Evolutionary conservation across 2,329 filamentous ascomycete genomes (phyloP), one percentile per base, ranked within the genome.

Genomic region (Diaporthe helianthi): DNA sequence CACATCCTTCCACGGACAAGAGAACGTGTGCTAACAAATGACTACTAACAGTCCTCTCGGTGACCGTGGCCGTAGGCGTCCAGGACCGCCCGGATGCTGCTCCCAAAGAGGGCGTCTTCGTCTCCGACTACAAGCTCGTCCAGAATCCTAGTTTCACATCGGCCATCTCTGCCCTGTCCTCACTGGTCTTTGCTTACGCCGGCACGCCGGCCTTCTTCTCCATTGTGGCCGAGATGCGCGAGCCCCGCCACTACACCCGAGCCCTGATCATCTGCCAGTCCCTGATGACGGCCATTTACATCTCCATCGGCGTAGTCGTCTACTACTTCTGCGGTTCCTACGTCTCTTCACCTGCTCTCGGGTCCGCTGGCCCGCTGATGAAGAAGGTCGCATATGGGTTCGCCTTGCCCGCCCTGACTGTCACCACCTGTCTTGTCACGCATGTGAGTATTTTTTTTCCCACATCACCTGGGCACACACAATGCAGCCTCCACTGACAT

Each of bases 221-320:
- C 4, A 83, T 89, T 55, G 87, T 89, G 65, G 83, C 83, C 1
- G 87, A 89, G 77, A 89, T 89, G 85, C 80, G 79, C 33, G 79
- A 82, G 24, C 86, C 86, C 0, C 79, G 78, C 36, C 83, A 87
- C 65, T 89, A 83, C 74, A 67, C 58, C 58, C 72, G 76, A 66
- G 74, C 77, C 8, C 71, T 73, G 0, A 70, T 75, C 22, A 44
- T 74, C 4, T 74, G 73, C 2, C 74, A 74, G 38, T 65, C 72
- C 24, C 55, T 77, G 7, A 74, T 78, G 8, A 72, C 72, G 0
- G 72, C 73, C 44, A 69, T 76, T 9, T 78, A 78, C 61, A 68
- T 78, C 19, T 66, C 74, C 19, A 74, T 78, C 31, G 74, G 73
- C 3, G 69, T 79, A 13, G 76, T 79, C 17, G 75, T 78, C 29